Evolutionary conservation across 139 green algal species (phyloP).

Genomic region (Chlorokybus atmophyticus): DNA sequence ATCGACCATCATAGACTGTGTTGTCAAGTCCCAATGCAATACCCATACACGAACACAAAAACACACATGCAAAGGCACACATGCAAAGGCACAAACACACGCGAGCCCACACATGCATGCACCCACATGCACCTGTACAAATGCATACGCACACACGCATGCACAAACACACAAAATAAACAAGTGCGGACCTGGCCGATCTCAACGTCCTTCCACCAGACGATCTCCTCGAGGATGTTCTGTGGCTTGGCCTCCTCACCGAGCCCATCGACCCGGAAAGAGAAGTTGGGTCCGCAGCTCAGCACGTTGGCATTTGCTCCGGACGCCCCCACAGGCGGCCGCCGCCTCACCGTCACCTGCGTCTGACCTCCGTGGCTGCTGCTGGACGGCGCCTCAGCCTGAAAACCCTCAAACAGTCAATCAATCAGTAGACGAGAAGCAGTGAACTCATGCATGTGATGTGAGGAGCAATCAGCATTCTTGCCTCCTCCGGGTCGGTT

Average conservation of each 20-base stretch:
- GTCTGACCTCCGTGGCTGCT: too few species aligned
- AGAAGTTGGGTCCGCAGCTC: neutral
- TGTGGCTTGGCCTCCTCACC: slow-evolving; percentile 70
- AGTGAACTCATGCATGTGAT: too few species aligned
- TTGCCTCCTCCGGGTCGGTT: too few species aligned
- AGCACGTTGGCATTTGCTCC: too few species aligned
- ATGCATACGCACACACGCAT: neutral
- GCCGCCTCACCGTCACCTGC: too few species aligned
- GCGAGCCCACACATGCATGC: neutral
- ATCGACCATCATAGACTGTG: too few species aligned
- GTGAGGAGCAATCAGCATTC: too few species aligned
- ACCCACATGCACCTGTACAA: neutral
- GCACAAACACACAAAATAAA: neutral
- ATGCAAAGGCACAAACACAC: neutral
- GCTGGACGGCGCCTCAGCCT: too few species aligned
- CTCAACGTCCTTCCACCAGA: slow-evolving; percentile 58
- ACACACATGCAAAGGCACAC: neutral
- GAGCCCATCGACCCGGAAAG: slow-evolving; percentile 17
- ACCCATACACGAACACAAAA: neutral
- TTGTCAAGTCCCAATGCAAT: neutral
- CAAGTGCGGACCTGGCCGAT: neutral
- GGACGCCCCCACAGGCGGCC: too few species aligned
- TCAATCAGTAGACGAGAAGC: too few species aligned
- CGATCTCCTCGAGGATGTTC: slow-evolving; percentile 99
- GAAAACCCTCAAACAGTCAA: too few species aligned